Conservation (phyloP, 768 basidiomycete genomes). For the Calocera cornea region DNA sequence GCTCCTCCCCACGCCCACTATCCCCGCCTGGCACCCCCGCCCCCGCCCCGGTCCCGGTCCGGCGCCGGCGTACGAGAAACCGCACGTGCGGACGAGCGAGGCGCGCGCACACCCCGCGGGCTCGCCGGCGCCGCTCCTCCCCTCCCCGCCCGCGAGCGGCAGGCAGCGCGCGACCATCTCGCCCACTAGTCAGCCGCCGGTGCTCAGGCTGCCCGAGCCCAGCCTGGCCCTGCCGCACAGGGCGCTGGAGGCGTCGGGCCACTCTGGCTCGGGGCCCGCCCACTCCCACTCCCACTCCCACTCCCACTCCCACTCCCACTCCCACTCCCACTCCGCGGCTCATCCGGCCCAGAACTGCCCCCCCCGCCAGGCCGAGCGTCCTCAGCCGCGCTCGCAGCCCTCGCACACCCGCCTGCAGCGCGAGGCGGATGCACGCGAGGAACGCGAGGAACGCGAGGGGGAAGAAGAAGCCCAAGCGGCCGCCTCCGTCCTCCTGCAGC, state of each 20-base stretch:
- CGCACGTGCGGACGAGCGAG: background rate
- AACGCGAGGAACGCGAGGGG: background rate
- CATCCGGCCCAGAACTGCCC: too few relatives aligned
- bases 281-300: too few relatives aligned
- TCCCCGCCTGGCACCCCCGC: background rate
- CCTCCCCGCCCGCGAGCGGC: background rate
- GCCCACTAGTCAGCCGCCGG: slow-evolving; percentile 1
- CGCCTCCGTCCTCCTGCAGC: background rate
- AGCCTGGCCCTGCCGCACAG: background rate
- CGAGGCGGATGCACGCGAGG: background rate
- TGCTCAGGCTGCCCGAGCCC: background rate
- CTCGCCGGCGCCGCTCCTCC: background rate
- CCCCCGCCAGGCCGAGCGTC: too few relatives aligned
- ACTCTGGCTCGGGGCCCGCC: too few relatives aligned
- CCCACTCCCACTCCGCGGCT: too few relatives aligned
- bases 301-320: too few relatives aligned
- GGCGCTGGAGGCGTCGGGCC: too few relatives aligned
- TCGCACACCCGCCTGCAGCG: background rate
- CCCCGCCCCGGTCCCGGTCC: background rate
- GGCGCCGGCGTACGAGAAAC: background rate
- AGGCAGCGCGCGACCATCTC: background rate
- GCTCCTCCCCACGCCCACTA: background rate
- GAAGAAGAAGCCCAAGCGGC: background rate
- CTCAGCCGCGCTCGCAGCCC: too few relatives aligned
- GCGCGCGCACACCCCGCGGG: background rate